phyloP scores from a whole-genome alignment of 2,329 filamentous ascomycete species.

The Pestalotiopsis sp. region DNA sequence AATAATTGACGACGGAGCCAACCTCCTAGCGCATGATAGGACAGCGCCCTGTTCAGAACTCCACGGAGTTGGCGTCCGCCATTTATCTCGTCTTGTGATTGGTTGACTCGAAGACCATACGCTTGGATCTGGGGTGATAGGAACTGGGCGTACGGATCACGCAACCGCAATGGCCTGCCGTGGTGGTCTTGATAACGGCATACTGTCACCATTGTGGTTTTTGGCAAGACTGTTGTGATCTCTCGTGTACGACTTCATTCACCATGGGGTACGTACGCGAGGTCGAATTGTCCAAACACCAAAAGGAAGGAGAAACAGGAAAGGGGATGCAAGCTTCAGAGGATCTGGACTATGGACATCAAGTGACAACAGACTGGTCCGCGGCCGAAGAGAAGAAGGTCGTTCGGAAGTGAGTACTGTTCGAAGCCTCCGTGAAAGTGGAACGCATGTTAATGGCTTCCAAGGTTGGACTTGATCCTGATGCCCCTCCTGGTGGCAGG shows the following conservation, averaged over 20 bases:
- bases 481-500: slow-evolving; percentile 46
- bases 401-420: not conserved
- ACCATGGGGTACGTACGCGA: not conserved
- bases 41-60: not conserved
- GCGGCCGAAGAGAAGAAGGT: not conserved
- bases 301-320: not conserved
- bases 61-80: not conserved
- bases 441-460: not conserved
- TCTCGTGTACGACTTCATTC: not conserved
- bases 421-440: not conserved
- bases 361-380: not conserved
- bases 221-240: no score
- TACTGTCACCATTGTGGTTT: no score
- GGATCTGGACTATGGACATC: not conserved
- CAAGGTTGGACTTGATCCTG: slow-evolving; percentile 43
- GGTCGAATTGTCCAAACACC: not conserved
- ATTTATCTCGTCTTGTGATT: not conserved
- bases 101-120: not conserved
- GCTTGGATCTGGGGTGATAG: not conserved
- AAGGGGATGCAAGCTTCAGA: not conserved
- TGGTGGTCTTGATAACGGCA: not conserved
- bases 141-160: not conserved
- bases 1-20: no score
- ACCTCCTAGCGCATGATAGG: not conserved
- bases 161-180: not conserved